Percentiles rank a stretch among this genome's conserved stretches.
Evolutionary conservation across 2,329 filamentous ascomycete genomes (phyloP).

Genomic region (Penicillium paneum): DNA sequence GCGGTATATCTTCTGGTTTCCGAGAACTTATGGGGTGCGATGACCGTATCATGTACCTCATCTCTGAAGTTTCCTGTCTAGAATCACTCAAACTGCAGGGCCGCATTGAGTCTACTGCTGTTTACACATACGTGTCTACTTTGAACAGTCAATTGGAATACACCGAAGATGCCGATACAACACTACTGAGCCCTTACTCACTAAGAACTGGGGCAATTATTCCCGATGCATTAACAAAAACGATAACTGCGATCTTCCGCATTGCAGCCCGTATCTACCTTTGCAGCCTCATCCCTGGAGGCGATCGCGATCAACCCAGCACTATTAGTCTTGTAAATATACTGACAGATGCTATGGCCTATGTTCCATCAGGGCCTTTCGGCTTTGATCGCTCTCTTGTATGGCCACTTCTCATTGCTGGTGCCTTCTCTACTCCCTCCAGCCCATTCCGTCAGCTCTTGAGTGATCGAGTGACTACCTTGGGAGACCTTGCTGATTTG

Average conservation of each 20-base stretch:
- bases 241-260: constrained; percentile 88
- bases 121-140: constrained; percentile 86
- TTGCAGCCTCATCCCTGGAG: constrained; percentile 90
- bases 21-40: constrained; percentile 96
- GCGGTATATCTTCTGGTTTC: constrained; percentile 64
- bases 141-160: constrained; percentile 81
- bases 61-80: constrained; percentile 94
- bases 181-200: constrained; percentile 58
- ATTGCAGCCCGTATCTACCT: constrained; percentile 91
- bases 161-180: constrained; percentile 66
- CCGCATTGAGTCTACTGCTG: constrained; percentile 73
- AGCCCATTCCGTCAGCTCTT: constrained; percentile 78
- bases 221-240: constrained; percentile 77
- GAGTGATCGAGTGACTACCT: constrained; percentile 66
- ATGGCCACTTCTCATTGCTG: constrained; percentile 89
- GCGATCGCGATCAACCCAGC: constrained; percentile 69
- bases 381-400: constrained; percentile 89
- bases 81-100: constrained; percentile 80
- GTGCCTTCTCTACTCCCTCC: constrained; percentile 68
- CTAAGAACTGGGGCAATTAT: constrained; percentile 66
- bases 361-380: constrained; percentile 73
- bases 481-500: constrained; percentile 73
- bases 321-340: constrained; percentile 75
- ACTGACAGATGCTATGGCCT: constrained; percentile 71
- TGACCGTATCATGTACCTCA: constrained; percentile 94